Evolutionary conservation across 2,329 filamentous ascomycete genomes (phyloP), one percentile per base, ranked within the genome.

Genomic region (Apiospora phragmitis): DNA sequence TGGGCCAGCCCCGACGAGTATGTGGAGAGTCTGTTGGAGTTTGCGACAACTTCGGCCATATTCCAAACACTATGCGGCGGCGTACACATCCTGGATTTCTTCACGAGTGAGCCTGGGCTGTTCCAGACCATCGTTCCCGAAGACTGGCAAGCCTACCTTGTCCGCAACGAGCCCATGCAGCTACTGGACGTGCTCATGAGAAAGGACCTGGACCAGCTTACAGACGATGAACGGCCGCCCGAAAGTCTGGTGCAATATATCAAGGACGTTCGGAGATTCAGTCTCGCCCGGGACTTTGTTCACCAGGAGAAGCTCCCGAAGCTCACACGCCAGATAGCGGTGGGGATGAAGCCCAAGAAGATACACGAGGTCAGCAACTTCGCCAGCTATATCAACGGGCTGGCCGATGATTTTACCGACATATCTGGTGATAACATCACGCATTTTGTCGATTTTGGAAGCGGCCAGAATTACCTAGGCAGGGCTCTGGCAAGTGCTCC

Each of bases 291-390:
- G 43, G 85, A 89, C 2, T 93, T 93, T 70, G 76, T 80, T 1
- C 80, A 84, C 0, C 79, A 81, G 70, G 79, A 81, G 62, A 85
- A 85, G 70, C 82, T 88, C 70, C 85, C 88, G 6, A 85, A 86
- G 74, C 80, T 97, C 29, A 90, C 94, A 2, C 88, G 90, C 67
- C 88, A 92, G 75, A 89, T 97, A 21, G 89, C 93, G 0, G 88
- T 97, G 18, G 96, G 96, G 4, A 99, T 99, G 96, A 97, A 94
- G 73, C 89, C 92, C 24, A 99, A 99, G 81, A 99, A 99, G 82
- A 87, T 94, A 1, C 96, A 99, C 78, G 96, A 99, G 83, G 96
- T 98, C 42, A 89, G 91, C 71, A 91, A 96, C 78, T 98, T 98
- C 78, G 93, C 95, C n/a, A 88, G 89, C 73, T 98, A 95, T 76